Percentiles rank a stretch among this genome's conserved stretches.
Conservation (phyloP, 805 yeast genomes). For the Ogataea trehaloabstinens region DNA sequence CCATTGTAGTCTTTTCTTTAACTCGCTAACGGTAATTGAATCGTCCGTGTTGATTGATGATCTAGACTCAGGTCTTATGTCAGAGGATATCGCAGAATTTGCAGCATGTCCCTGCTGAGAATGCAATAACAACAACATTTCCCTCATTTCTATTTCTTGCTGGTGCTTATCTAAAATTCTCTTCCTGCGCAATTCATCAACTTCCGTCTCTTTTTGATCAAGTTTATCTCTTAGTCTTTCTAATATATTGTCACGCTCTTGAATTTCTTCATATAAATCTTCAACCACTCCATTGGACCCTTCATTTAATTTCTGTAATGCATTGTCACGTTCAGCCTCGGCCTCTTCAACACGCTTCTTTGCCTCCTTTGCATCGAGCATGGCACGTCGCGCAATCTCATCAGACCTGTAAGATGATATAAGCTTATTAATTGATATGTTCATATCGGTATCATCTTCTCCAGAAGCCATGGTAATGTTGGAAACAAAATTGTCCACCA, state of each 20-base stretch:
- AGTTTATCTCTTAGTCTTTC: slow-evolving; percentile 59
- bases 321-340: slow-evolving; percentile 39
- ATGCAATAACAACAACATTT: slow-evolving; percentile 62
- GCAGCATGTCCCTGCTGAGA: slow-evolving; percentile 29
- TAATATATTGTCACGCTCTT: slow-evolving; percentile 60
- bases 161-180: slow-evolving; percentile 66
- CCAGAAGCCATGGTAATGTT: slow-evolving; percentile 51
- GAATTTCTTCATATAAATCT: slow-evolving; percentile 55
- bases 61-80: slow-evolving; percentile 4
- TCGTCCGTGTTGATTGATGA: slow-evolving; percentile 14
- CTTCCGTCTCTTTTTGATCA: slow-evolving; percentile 56
- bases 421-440: slow-evolving; percentile 72
- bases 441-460: slow-evolving; percentile 64
- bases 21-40: slow-evolving; percentile 22
- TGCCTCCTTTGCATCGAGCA: slow-evolving; percentile 39
- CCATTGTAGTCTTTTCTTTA: slow-evolving; percentile 41
- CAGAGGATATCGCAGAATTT: slow-evolving; percentile 3
- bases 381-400: slow-evolving; percentile 78
- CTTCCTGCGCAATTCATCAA: slow-evolving; percentile 61
- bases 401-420: slow-evolving; percentile 77
- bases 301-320: slow-evolving; percentile 34
- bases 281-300: slow-evolving; percentile 77
- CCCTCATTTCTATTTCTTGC: slow-evolving; percentile 75
- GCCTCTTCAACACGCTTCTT: slow-evolving; percentile 40
- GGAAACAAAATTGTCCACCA: slow-evolving; percentile 55